Evolutionary conservation across 75 land plant species (phyloP), one percentile per base, ranked within the genome.

Genomic region (Ceratopteris richardii): DNA sequence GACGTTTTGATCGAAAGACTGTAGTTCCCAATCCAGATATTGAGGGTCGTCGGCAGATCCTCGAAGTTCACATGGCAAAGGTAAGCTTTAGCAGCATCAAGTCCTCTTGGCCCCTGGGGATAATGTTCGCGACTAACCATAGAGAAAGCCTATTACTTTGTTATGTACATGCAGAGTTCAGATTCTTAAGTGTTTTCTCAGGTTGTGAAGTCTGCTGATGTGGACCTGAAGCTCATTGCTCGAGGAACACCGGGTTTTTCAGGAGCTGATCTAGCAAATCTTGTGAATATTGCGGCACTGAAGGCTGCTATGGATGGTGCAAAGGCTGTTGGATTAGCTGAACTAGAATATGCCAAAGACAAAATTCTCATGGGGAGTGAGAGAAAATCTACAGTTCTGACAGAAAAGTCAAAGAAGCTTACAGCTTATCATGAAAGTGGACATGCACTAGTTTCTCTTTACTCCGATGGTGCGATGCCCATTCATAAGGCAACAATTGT

Each of bases 1-100:
- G 98, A 2, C 82, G 96, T 6, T 94, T 94, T 66, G 98, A 94
- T 73, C 85, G 96, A n/a, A 87, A 90, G 71, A 83, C 90, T 69
- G 98, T 94, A 44, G 98, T 94, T 29, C 98, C 98, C 30, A 94
- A 90, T 69, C 98, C 98, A 18, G 98, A 94, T 80, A 96, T 94
- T 56, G 91, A 90, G 74, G 98, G 96, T 1, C 76, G 98, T 37
- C 68, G 96, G 69, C 96, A 94, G 71, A 94, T 94, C 62, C 56
- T 94, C 75, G 98, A 94, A 55, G 57, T 79, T 7, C 96, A 94
- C 54, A 90, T 94, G 96, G 70, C 88, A 44, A 94, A 94, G 96
- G 98, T 94, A 72, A 37, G n/a, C 4, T n/a, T n/a, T n/a, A n/a
- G n/a, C n/a, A n/a, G n/a, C n/a, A n/a, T n/a, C n/a, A n/a, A n/a